These are phyloP conservation scores for Lotmaria passim DNA, from an alignment of 208 protist species.

Conservation along the genomic window DNA sequence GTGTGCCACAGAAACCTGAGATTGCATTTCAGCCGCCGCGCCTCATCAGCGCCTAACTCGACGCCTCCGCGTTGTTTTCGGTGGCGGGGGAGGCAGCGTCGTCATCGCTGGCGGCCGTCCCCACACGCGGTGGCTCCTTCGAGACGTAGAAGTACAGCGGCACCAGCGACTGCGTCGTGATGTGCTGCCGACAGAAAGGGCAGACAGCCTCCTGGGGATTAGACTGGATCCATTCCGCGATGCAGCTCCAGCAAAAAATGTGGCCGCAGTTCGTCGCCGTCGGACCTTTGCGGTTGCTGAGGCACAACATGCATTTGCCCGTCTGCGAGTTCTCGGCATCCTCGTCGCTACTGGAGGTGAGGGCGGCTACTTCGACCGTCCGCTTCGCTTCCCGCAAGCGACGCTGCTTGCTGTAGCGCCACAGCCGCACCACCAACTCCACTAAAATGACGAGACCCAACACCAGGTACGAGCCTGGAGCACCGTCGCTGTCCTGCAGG, in stretches of 20 bases:
- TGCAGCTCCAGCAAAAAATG: slow-evolving; percentile 90
- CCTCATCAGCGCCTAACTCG: no score
- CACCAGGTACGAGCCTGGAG: slow-evolving; percentile 63
- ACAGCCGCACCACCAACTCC: slow-evolving; percentile 81
- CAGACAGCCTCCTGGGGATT: slow-evolving; percentile 78
- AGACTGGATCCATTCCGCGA: slow-evolving; percentile 85
- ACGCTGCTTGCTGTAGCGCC: slow-evolving; percentile 51
- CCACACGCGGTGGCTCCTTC: slow-evolving; percentile 54
- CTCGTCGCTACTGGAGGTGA: slow-evolving; percentile 45
- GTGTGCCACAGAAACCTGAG: no score
- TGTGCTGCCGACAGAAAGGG: slow-evolving; percentile 87
- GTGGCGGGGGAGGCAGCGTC: not conserved
- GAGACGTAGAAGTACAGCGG: slow-evolving; percentile 86
- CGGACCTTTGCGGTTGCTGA: slow-evolving; percentile 74
- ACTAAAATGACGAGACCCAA: slow-evolving; percentile 74
- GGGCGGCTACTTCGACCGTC: slow-evolving; percentile 13
- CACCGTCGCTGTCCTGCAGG: slow-evolving; percentile 61
- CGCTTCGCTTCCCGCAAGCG: slow-evolving; percentile 14
- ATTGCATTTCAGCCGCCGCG: no score
- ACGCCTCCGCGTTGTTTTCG: not conserved
- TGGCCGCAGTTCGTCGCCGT: slow-evolving; percentile 86
- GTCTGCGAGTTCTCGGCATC: slow-evolving; percentile 47
- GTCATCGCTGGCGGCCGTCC: slow-evolving; percentile 17
- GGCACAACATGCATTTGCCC: slow-evolving; percentile 89
- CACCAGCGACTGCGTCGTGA: slow-evolving; percentile 76